phyloP scores from a whole-genome alignment of 768 basidiomycete species.

The Tricholoma saponaceum region DNA sequence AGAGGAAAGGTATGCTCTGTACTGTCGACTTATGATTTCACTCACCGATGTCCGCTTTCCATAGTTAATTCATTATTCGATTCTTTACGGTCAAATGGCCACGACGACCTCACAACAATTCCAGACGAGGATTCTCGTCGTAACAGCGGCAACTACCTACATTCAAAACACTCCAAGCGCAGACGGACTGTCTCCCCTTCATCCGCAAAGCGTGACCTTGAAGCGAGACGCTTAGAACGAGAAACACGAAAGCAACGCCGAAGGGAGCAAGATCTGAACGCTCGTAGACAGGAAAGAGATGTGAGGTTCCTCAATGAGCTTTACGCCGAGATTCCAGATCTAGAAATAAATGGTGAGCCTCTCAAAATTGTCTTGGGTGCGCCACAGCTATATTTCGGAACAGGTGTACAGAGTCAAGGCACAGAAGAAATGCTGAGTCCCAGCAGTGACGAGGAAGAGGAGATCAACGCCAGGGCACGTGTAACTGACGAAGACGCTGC shows the following conservation, averaged over 20 bases:
- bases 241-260: slow-evolving; percentile 39
- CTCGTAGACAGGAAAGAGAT: slow-evolving; percentile 33
- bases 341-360: slow-evolving; percentile 17
- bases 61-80: slow-evolving; percentile 32
- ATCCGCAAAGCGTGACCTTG: slow-evolving; percentile 32
- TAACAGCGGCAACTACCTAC: slow-evolving; percentile 26
- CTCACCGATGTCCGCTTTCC: neutral
- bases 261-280: slow-evolving; percentile 32
- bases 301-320: slow-evolving; percentile 38
- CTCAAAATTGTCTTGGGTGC: neutral
- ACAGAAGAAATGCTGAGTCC: slow-evolving; percentile 13
- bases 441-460: slow-evolving; percentile 4
- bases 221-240: slow-evolving; percentile 32
- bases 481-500: slow-evolving; percentile 29
- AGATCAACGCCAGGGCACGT: neutral
- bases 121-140: slow-evolving; percentile 29
- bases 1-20: slow-evolving; percentile 44
- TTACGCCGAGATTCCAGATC: slow-evolving; percentile 30
- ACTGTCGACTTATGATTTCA: neutral
- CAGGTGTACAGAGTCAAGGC: slow-evolving; percentile 2
- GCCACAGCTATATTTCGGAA: neutral
- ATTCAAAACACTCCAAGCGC: slow-evolving; percentile 40
- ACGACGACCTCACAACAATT: slow-evolving; percentile 25
- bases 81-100: slow-evolving; percentile 28
- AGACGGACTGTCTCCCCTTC: slow-evolving; percentile 46